Base-by-base conservation (phyloP, 2,329 filamentous ascomycete species). In the Ophiostoma novo-ulmi region DNA sequence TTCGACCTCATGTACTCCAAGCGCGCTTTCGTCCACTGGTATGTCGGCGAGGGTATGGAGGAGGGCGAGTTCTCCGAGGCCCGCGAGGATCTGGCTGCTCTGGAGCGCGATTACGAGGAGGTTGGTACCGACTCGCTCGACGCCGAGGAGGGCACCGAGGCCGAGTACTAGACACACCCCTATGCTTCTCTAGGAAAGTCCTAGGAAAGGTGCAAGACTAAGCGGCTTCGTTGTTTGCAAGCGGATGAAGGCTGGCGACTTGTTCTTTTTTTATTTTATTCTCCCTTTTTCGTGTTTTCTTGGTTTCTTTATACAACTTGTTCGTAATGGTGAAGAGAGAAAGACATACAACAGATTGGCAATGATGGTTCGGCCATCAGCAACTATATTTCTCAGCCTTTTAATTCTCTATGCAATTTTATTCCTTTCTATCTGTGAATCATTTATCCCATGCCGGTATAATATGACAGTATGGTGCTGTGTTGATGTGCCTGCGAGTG, bases 1-100 rank as follows among this genome's bases (percentile, higher is more conserved):
- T 99, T 99, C 86, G 95, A 99, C 80, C 92, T 99, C 81, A 99
- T 99, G 95, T 97, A 98, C 90, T 96, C 93, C 82, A 99, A 99
- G 91, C 95, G 95, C 86, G 95, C 95, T 74, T 99, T 99, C 84
- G 95, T 99, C 75, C 95, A 99, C 85, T 99, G 95, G 95, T 99
- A 98, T 79, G 95, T 99, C 80, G 95, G 95, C 85, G 95, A 98
- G 87, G 95, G 95, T 89, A 99, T 99, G 95, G 95, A 99, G 88
- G 95, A 99, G 83, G 95, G 95, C 83, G 95, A 99, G 84, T 99
- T 99, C 89, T 97, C 93, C 71, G 95, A 99, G 87, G 95, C 95
- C 75, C 94, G 95, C 82, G 95, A 99, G 85, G 95, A 99, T 85
- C 85, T 99, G 81, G 95, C 95, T 81, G 95, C 95, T 77, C 88